These are phyloP conservation scores for Linaria vulgaris DNA, from an alignment of 257 asterid species.

Conservation along the genomic window DNA sequence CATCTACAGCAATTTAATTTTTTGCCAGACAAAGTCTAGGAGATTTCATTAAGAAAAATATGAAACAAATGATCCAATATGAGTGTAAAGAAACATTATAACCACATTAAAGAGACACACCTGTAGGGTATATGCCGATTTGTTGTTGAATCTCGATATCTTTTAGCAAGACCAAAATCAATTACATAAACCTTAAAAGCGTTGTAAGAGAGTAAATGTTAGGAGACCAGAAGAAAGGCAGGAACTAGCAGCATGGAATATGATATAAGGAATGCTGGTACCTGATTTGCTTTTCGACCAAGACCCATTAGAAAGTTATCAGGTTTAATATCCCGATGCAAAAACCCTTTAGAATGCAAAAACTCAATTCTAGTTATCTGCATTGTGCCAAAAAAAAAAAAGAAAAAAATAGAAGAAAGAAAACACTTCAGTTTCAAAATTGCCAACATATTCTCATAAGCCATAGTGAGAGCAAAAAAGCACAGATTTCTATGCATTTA, in stretches of 20 bases:
- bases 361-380: conserved; percentile 86
- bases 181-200: conserved; percentile 72
- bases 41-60: no score
- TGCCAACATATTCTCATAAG: conserved; percentile 17
- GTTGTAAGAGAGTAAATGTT: conserved; percentile 17
- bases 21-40: conserved; percentile 17
- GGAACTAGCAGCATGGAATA: conserved; percentile 15
- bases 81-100: no score
- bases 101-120: conserved; percentile 34
- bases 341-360: conserved; percentile 88
- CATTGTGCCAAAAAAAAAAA: conserved; percentile 26
- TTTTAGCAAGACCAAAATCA: conserved; percentile 95
- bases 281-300: conserved; percentile 98
- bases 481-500: conserved; percentile 35
- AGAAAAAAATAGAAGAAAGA: conserved; percentile 19
- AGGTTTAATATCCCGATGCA: conserved; percentile 94
- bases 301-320: conserved; percentile 98
- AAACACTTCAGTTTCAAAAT: conserved; percentile 17
- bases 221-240: conserved; percentile 12
- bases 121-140: conserved; percentile 94
- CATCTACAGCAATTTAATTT: not conserved
- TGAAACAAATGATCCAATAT: no score
- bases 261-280: conserved; percentile 27
- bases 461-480: conserved; percentile 9
- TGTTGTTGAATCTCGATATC: conserved; percentile 79